Conservation (phyloP, 2,329 filamentous ascomycete species). For the Sclerotiophoma versabilis region DNA sequence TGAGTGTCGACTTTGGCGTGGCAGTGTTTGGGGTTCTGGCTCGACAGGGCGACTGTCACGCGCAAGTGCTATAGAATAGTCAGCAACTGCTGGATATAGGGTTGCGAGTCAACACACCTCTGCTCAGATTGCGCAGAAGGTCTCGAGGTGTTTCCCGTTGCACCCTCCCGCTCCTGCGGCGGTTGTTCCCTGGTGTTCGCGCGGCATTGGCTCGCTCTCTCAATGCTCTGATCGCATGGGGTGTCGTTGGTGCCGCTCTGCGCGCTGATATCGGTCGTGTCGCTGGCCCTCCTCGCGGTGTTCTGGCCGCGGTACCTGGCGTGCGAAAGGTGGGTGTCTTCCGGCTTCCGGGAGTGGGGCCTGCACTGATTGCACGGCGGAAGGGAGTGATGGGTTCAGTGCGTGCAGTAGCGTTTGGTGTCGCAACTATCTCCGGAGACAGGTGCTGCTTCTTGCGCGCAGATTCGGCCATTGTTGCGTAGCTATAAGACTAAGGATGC, state of each 20-base stretch:
- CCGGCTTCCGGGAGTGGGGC: constrained; percentile 41
- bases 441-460: constrained; percentile 46
- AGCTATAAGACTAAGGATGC: constrained; percentile 14
- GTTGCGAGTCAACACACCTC: constrained; percentile 46
- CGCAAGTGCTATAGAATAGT: constrained; percentile 53
- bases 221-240: constrained; percentile 62
- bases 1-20: constrained; percentile 37
- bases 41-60: constrained; percentile 55
- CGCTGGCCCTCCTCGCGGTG: constrained; percentile 43
- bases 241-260: constrained; percentile 58
- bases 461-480: constrained; percentile 45
- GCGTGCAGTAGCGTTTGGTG: constrained; percentile 29
- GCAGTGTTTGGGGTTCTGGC: constrained; percentile 55
- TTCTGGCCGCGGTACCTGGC: constrained; percentile 43
- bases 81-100: constrained; percentile 5
- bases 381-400: constrained; percentile 43
- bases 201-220: constrained; percentile 60
- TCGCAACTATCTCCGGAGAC: constrained; percentile 37
- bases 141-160: constrained; percentile 64
- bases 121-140: constrained; percentile 60
- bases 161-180: constrained; percentile 57
- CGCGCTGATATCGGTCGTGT: constrained; percentile 44
- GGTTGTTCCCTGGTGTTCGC: constrained; percentile 59
- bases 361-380: constrained; percentile 45
- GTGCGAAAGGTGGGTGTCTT: constrained; percentile 45